A percentile compares a stretch with the other conserved stretches of the same genome.
phyloP scores from a whole-genome alignment of 805 yeast genomes.

The Grigorovia humatica region DNA sequence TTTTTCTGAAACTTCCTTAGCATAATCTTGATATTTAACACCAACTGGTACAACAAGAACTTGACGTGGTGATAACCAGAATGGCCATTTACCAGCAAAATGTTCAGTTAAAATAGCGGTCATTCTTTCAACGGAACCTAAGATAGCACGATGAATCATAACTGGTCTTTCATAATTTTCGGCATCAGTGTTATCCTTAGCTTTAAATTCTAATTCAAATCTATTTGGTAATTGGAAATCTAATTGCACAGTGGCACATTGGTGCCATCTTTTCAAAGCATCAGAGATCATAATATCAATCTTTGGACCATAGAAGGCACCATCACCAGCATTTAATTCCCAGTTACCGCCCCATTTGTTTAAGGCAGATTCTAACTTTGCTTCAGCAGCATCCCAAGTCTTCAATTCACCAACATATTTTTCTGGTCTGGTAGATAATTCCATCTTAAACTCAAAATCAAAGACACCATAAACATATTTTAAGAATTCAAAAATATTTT shows the following conservation, averaged over 20 bases:
- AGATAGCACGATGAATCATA: conserved; percentile 97
- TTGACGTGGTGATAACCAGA: conserved; percentile 99
- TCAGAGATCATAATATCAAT: conserved; percentile 94
- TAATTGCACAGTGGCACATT: conserved; percentile 96
- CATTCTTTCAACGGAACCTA: conserved; percentile 98
- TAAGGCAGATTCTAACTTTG: conserved; percentile 70
- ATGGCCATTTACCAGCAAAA: conserved; percentile 99
- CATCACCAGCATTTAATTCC: conserved; percentile 96
- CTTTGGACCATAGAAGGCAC: conserved; percentile 94
- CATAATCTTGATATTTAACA: conserved; percentile 84
- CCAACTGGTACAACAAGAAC: conserved; percentile 94
- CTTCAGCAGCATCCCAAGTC: conserved; percentile 90
- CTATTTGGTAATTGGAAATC: conserved; percentile 97
- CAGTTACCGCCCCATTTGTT: conserved; percentile 80
- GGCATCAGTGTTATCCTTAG: conserved; percentile 43
- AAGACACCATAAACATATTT: conserved; percentile 79
- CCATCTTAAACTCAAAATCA: conserved; percentile 94
- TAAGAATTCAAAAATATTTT: conserved; percentile 76
- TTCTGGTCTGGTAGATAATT: conserved; percentile 94
- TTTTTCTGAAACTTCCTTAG: conserved; percentile 62
- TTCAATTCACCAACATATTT: conserved; percentile 89
- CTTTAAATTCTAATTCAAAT: conserved; percentile 81
- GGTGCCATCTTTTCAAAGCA: conserved; percentile 94
- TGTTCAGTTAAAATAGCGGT: conserved; percentile 97
- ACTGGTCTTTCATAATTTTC: conserved; percentile 76